Evolutionary conservation across 208 protist genomes (phyloP).

Genomic region (Paratrypanosoma confusum): DNA sequence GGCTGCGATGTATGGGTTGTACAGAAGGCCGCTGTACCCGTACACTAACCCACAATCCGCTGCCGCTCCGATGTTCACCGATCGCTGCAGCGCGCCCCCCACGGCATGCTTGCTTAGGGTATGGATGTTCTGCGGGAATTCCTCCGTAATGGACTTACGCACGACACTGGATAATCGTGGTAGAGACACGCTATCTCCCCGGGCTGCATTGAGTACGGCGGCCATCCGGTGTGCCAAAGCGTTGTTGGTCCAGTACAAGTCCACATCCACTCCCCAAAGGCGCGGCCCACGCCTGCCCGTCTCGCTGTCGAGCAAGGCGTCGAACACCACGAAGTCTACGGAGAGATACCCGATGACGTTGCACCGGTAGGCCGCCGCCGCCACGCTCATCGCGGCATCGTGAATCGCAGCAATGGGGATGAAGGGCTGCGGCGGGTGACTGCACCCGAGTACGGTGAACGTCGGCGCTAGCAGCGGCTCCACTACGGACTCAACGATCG

Average conservation of each 20-base stretch:
- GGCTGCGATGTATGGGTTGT: conserved; percentile 76
- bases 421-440: conserved; percentile 38
- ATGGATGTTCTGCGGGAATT: background rate
- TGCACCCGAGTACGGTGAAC: conserved; percentile 65
- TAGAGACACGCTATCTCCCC: too few relatives aligned
- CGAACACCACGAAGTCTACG: conserved; percentile 74
- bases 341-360: conserved; percentile 83
- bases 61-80: background rate
- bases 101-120: background rate
- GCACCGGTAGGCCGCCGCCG: conserved; percentile 55
- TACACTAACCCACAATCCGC: conserved; percentile 23
- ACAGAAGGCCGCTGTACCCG: conserved; percentile 82
- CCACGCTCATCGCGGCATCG: conserved; percentile 61
- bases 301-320: background rate
- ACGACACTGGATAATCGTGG: too few relatives aligned
- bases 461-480: conserved; percentile 82
- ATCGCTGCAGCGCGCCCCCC: background rate
- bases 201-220: conserved; percentile 25
- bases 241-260: conserved; percentile 74
- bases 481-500: conserved; percentile 68
- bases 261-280: conserved; percentile 87
- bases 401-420: conserved; percentile 50
- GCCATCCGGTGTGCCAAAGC: conserved; percentile 62
- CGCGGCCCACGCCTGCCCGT: conserved; percentile 5
- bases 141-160: conserved; percentile 2